These are phyloP conservation scores for Stephania cephalantha DNA, from an alignment of 164 flowering plant species.

Conservation along the genomic window DNA sequence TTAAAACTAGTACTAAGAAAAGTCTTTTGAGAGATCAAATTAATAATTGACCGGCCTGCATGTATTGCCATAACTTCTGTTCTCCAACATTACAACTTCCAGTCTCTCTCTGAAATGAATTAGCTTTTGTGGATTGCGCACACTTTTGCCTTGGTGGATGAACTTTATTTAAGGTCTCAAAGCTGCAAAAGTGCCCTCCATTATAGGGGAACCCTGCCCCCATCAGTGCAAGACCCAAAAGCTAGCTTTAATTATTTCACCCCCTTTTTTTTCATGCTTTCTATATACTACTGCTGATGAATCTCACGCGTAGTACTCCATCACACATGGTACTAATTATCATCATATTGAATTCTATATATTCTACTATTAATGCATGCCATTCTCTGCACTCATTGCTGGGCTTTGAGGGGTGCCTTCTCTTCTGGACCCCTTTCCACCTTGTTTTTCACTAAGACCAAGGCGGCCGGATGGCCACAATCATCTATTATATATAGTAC, in stretches of 20 bases:
- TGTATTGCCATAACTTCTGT: too few relatives aligned
- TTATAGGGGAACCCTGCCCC: background rate
- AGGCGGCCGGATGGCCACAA: too few relatives aligned
- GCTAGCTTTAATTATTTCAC: background rate
- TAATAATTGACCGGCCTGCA: too few relatives aligned
- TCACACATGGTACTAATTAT: too few relatives aligned
- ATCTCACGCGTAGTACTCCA: background rate
- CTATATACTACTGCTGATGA: background rate
- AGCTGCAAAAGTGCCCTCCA: constrained; percentile 7
- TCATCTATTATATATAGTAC: too few relatives aligned
- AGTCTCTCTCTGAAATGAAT: background rate
- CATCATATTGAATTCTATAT: background rate
- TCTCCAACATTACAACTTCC: background rate
- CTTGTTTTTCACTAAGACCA: too few relatives aligned
- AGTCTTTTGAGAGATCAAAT: too few relatives aligned
- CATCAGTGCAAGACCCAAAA: background rate
- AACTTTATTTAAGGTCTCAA: background rate
- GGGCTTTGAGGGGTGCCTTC: background rate
- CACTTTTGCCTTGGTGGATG: background rate
- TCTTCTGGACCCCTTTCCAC: background rate
- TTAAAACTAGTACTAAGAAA: too few relatives aligned
- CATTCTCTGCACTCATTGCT: background rate
- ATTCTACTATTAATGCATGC: background rate
- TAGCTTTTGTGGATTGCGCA: background rate
- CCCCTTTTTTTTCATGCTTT: background rate